These are phyloP conservation scores for Coriolopsis trogii DNA, from an alignment of 1,284 basidiomycete genomes.

Conservation along the genomic window DNA sequence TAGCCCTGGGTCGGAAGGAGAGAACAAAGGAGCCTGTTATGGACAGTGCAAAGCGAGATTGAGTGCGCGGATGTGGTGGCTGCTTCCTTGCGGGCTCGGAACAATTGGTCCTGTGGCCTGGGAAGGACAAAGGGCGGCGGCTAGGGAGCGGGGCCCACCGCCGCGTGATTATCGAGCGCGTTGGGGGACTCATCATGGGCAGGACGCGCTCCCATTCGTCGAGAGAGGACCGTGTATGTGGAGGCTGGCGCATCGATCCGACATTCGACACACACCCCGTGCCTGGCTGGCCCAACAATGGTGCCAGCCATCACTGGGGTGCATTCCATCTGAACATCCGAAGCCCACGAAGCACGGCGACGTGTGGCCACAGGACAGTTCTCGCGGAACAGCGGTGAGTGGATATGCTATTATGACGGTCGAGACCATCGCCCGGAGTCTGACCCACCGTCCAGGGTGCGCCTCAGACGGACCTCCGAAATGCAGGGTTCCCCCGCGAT, in stretches of 20 bases:
- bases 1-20: conserved; percentile 13
- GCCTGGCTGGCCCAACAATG: conserved; percentile 12
- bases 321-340: conserved; percentile 20
- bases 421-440: conserved; percentile 16
- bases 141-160: conserved; percentile 3
- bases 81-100: conserved; percentile 18
- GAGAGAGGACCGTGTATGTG: too few relatives aligned
- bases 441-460: conserved; percentile 13
- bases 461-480: conserved; percentile 23
- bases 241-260: conserved; percentile 21
- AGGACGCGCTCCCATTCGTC: conserved; percentile 14
- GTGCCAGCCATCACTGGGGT: conserved; percentile 10
- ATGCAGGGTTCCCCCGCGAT: conserved; percentile 18
- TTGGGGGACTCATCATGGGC: conserved; percentile 5
- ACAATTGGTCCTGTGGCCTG: conserved; percentile 19
- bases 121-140: conserved; percentile 15
- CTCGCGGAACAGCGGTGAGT: conserved; percentile 7
- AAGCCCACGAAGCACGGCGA: conserved; percentile 20
- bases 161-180: conserved; percentile 16
- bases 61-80: conserved; percentile 10
- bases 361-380: conserved; percentile 18
- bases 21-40: conserved; percentile 22
- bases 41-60: conserved; percentile 10
- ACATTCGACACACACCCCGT: conserved; percentile 16
- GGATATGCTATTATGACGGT: conserved; percentile 14